Percentiles rank a stretch among this genome's conserved stretches.
Conservation (phyloP, 2,329 filamentous ascomycete genomes). For the Fusarium hostae region DNA sequence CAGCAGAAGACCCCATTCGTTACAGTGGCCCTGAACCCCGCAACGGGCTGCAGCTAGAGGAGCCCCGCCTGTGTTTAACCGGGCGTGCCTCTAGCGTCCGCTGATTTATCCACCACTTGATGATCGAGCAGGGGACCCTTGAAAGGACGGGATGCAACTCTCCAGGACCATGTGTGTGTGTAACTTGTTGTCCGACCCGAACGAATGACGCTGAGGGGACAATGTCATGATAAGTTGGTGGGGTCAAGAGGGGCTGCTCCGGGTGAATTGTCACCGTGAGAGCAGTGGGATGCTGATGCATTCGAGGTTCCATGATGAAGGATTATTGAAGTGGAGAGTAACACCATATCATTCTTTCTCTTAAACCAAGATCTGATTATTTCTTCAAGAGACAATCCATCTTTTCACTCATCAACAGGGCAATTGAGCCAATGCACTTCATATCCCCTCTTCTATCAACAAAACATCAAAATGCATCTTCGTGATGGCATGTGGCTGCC, state of each 20-base stretch:
- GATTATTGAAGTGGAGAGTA: constrained; percentile 23
- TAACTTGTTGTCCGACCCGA: constrained; percentile 15
- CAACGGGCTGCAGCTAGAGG: constrained; percentile 6
- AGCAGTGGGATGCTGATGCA: constrained; percentile 1
- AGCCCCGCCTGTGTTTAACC: constrained; percentile 35
- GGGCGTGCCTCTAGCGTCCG: constrained; percentile 15
- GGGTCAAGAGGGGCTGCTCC: constrained; percentile 40
- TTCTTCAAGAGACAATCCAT: constrained; percentile 1
- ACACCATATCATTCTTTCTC: constrained; percentile 5
- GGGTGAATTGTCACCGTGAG: constrained; percentile 36
- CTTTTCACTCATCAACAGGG: constrained; percentile 2
- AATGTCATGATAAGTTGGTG: constrained; percentile 36
- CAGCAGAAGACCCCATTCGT: not conserved
- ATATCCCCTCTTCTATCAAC: not conserved
- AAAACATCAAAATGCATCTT: constrained; percentile 45
- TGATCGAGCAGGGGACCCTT: constrained; percentile 22
- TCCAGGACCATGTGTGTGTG: constrained; percentile 1
- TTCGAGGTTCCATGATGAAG: constrained; percentile 29
- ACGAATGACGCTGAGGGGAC: constrained; percentile 30
- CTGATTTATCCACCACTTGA: constrained; percentile 29
- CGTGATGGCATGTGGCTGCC: constrained; percentile 69
- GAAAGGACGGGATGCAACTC: constrained; percentile 20
- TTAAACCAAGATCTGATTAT: constrained; percentile 15
- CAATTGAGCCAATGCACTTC: constrained; percentile 4
- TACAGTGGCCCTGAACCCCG: constrained; percentile 22